Percentiles rank a stretch among this genome's conserved stretches.
Evolutionary conservation across 2,329 filamentous ascomycete species (phyloP).

Genomic region (Arthrobotrys conoides): DNA sequence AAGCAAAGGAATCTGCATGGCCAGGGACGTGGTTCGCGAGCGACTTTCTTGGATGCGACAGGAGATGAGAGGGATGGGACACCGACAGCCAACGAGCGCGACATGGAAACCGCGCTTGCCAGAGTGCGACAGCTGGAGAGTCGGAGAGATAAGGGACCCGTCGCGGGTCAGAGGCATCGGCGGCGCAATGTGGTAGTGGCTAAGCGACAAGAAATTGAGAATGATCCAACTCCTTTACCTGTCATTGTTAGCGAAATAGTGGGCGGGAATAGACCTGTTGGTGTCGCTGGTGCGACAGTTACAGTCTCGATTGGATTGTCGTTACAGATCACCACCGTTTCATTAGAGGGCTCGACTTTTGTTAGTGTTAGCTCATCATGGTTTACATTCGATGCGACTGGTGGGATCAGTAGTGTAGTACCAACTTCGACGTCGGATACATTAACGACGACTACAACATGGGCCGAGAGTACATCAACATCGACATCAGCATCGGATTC

Average conservation of each 20-base stretch:
- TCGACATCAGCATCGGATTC: conserved; percentile 7
- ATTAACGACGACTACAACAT: neutral
- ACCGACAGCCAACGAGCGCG: conserved; percentile 28
- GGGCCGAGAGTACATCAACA: neutral
- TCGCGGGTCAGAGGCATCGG: conserved; percentile 20
- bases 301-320: conserved; percentile 57
- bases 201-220: conserved; percentile 28
- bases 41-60: conserved; percentile 45
- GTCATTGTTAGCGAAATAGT: conserved; percentile 27
- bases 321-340: conserved; percentile 45
- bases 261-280: conserved; percentile 19
- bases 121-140: conserved; percentile 46
- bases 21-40: conserved; percentile 20
- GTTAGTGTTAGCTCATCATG: conserved; percentile 45
- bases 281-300: conserved; percentile 37
- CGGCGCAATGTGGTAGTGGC: conserved; percentile 25
- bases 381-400: conserved; percentile 54
- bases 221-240: conserved; percentile 11
- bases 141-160: conserved; percentile 15
- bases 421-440: conserved; percentile 19
- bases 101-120: conserved; percentile 41
- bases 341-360: conserved; percentile 45
- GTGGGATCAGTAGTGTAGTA: conserved; percentile 25
- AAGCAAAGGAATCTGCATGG: conserved; percentile 53
- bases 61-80: conserved; percentile 33